These are phyloP conservation scores for Teunomyces cretensis DNA, from an alignment of 805 yeast species.

Conservation along the genomic window DNA sequence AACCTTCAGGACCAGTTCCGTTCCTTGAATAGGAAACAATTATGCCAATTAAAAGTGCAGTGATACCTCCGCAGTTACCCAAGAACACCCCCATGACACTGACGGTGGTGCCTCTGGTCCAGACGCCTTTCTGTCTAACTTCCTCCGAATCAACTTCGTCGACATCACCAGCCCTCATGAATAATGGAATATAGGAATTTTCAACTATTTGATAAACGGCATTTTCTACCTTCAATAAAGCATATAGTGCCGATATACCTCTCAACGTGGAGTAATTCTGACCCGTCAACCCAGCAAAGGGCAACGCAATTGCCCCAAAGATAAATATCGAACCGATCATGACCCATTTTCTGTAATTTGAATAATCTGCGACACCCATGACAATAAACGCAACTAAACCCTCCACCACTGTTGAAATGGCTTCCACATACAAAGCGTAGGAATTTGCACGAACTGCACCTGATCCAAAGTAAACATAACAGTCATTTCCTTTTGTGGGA, in stretches of 20 bases:
- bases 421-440: constrained; percentile 37
- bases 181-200: constrained; percentile 40
- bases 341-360: constrained; percentile 34
- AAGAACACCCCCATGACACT: constrained; percentile 37
- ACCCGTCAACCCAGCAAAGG: constrained; percentile 31
- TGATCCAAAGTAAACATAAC: constrained; percentile 34
- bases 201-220: constrained; percentile 38
- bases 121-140: constrained; percentile 19
- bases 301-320: constrained; percentile 35
- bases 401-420: constrained; percentile 38
- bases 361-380: constrained; percentile 44
- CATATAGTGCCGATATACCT: constrained; percentile 29
- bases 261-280: constrained; percentile 18
- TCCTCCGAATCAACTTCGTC: constrained; percentile 18
- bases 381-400: constrained; percentile 33
- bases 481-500: constrained; percentile 42
- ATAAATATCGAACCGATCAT: constrained; percentile 28
- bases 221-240: constrained; percentile 26
- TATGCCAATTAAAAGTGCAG: constrained; percentile 38
- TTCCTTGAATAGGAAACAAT: constrained; percentile 31
- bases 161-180: constrained; percentile 32
- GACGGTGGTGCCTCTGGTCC: constrained; percentile 32
- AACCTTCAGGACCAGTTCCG: constrained; percentile 22
- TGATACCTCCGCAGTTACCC: constrained; percentile 38
- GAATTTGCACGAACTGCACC: constrained; percentile 34